Evolutionary conservation across 768 basidiomycete species (phyloP).

Genomic region (Pulveroboletus frians): DNA sequence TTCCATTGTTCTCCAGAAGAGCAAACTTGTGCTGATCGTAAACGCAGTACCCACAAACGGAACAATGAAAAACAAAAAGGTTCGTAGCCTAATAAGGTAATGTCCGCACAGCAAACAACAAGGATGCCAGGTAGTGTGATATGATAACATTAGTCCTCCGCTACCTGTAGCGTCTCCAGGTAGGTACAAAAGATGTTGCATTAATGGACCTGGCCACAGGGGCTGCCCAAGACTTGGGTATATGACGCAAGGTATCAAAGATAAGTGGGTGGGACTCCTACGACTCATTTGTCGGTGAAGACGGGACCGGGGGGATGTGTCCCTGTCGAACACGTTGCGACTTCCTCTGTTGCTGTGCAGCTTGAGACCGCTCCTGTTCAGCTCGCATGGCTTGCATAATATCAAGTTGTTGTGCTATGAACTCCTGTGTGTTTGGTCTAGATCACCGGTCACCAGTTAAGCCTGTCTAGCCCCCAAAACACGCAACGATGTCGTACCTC

Average conservation of each 20-base stretch:
- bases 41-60: constrained; percentile 10
- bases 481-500: constrained; percentile 52
- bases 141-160: not conserved
- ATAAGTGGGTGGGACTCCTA: constrained; percentile 8
- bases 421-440: constrained; percentile 78
- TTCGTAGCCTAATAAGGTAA: constrained; percentile 12
- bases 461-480: not conserved
- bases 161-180: constrained; percentile 7
- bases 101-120: constrained; percentile 10
- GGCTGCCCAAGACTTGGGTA: constrained; percentile 17
- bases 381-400: constrained; percentile 79
- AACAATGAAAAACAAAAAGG: constrained; percentile 22
- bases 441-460: not conserved
- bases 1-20: constrained; percentile 24
- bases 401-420: constrained; percentile 81
- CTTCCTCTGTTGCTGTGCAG: constrained; percentile 54
- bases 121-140: too few species aligned
- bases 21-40: not conserved
- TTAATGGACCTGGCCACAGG: not conserved
- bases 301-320: constrained; percentile 24
- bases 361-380: constrained; percentile 72
- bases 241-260: constrained; percentile 23
- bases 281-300: constrained; percentile 24
- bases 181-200: not conserved
- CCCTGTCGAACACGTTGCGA: constrained; percentile 47